phyloP scores from a whole-genome alignment of 495 filamentous ascomycete genomes.

The Pyrenula aspistea region DNA sequence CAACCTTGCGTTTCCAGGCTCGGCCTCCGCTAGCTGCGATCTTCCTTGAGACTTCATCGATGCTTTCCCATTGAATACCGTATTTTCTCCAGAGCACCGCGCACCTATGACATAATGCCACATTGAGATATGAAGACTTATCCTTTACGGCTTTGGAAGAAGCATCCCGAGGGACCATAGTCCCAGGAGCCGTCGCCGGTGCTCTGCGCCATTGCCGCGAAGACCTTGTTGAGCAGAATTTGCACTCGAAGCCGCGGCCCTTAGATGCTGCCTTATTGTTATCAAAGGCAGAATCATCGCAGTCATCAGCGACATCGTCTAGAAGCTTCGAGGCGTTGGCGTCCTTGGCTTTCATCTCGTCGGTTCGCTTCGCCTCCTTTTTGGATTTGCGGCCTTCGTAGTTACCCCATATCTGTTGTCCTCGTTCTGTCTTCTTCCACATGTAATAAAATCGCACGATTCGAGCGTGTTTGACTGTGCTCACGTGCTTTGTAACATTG shows the following conservation, averaged over 20 bases:
- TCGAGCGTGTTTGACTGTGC: slow-evolving; percentile 56
- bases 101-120: slow-evolving; percentile 82
- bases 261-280: slow-evolving; percentile 66
- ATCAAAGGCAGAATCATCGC: slow-evolving; percentile 95
- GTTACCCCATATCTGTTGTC: slow-evolving; percentile 78
- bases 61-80: slow-evolving; percentile 87
- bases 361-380: slow-evolving; percentile 55
- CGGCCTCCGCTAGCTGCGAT: slow-evolving; percentile 70
- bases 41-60: slow-evolving; percentile 90
- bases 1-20: slow-evolving; percentile 75
- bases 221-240: slow-evolving; percentile 70
- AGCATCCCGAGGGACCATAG: slow-evolving; percentile 56
- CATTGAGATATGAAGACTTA: slow-evolving; percentile 61
- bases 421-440: slow-evolving; percentile 91
- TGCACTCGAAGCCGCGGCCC: slow-evolving; percentile 84
- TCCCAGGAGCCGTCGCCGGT: slow-evolving; percentile 60
- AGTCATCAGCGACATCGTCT: slow-evolving; percentile 85
- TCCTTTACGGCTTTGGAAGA: slow-evolving; percentile 50
- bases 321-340: slow-evolving; percentile 59
- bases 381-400: slow-evolving; percentile 79
- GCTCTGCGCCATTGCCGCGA: slow-evolving; percentile 90
- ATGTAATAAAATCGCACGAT: slow-evolving; percentile 92
- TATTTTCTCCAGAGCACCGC: slow-evolving; percentile 89
- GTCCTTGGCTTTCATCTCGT: slow-evolving; percentile 40
- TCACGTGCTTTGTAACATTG: slow-evolving; percentile 68